A percentile compares a stretch with the other conserved stretches of the same genome.
Evolutionary conservation across 805 yeast species (phyloP).

Genomic region (Yamadazyma nakazawae): DNA sequence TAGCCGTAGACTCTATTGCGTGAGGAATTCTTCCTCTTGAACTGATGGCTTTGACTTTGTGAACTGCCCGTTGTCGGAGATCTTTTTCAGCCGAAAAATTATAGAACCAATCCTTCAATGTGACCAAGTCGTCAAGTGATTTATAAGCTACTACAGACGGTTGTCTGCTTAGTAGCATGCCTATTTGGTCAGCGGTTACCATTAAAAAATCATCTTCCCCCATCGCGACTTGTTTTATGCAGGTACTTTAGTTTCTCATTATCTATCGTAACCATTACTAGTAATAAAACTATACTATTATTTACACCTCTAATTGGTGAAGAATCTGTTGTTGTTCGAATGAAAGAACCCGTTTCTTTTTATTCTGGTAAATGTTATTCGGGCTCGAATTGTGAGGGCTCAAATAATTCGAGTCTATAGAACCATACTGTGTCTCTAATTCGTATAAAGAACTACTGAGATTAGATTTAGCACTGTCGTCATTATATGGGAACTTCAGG

Average conservation of each 20-base stretch:
- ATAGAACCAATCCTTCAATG: slow-evolving; percentile 53
- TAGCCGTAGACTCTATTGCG: slow-evolving; percentile 63
- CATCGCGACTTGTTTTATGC: slow-evolving; percentile 1
- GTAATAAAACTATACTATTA: neutral
- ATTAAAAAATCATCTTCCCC: neutral
- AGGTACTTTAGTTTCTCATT: neutral
- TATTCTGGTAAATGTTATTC: too few relatives aligned
- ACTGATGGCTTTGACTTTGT: slow-evolving; percentile 49
- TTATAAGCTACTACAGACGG: slow-evolving; percentile 26
- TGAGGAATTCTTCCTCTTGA: slow-evolving; percentile 70
- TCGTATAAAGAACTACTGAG: slow-evolving; percentile 1
- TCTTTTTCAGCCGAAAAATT: slow-evolving; percentile 27
- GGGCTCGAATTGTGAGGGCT: neutral
- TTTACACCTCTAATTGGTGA: slow-evolving; percentile 6
- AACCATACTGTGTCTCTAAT: slow-evolving; percentile 2
- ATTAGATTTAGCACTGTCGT: neutral
- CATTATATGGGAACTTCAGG: slow-evolving; percentile 16
- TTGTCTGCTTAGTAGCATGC: slow-evolving; percentile 8
- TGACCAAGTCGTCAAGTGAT: slow-evolving; percentile 40
- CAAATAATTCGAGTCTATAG: slow-evolving; percentile 5
- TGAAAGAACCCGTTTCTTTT: slow-evolving; percentile 11
- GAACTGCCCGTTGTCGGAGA: slow-evolving; percentile 44
- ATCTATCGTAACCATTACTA: neutral
- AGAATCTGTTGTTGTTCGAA: slow-evolving; percentile 15
- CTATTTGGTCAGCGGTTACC: slow-evolving; percentile 8